phyloP scores from a whole-genome alignment of 345 rosid species.

The Raphanus raphanistrum region DNA sequence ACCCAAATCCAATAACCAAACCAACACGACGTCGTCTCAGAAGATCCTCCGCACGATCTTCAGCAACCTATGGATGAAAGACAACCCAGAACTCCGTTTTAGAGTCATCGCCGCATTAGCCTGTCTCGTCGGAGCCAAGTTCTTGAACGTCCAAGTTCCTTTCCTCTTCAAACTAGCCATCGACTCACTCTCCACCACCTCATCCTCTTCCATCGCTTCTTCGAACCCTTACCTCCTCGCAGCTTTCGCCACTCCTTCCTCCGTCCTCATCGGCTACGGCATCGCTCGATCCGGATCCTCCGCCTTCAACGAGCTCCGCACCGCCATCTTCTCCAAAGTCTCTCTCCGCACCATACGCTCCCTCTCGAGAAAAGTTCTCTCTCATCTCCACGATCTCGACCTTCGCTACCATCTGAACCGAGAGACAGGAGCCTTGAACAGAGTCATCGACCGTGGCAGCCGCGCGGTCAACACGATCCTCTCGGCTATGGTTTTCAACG shows the following conservation, averaged over 20 bases:
- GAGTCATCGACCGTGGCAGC: slow-evolving; percentile 96
- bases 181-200: slow-evolving; percentile 68
- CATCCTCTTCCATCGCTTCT: slow-evolving; percentile 46
- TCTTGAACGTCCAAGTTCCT: slow-evolving; percentile 87
- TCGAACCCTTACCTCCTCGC: slow-evolving; percentile 60
- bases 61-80: slow-evolving; percentile 79
- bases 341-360: slow-evolving; percentile 79
- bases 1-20: slow-evolving; percentile 3
- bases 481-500: slow-evolving; percentile 87
- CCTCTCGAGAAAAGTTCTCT: slow-evolving; percentile 82
- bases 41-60: slow-evolving; percentile 70
- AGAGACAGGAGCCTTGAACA: slow-evolving; percentile 89
- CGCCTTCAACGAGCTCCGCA: slow-evolving; percentile 86
- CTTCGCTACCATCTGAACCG: slow-evolving; percentile 89
- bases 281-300: slow-evolving; percentile 78
- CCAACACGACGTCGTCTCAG: slow-evolving; percentile 24
- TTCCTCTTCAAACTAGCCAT: slow-evolving; percentile 89
- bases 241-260: slow-evolving; percentile 77
- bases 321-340: slow-evolving; percentile 88
- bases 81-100: slow-evolving; percentile 70
- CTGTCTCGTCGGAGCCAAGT: slow-evolving; percentile 78
- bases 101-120: slow-evolving; percentile 78
- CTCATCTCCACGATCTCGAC: slow-evolving; percentile 84
- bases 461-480: slow-evolving; percentile 86
- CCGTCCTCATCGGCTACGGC: slow-evolving; percentile 83